Evolutionary conservation across 495 filamentous ascomycete genomes (phyloP), one percentile per base, ranked within the genome.

Genomic region (Terfezia boudieri): DNA sequence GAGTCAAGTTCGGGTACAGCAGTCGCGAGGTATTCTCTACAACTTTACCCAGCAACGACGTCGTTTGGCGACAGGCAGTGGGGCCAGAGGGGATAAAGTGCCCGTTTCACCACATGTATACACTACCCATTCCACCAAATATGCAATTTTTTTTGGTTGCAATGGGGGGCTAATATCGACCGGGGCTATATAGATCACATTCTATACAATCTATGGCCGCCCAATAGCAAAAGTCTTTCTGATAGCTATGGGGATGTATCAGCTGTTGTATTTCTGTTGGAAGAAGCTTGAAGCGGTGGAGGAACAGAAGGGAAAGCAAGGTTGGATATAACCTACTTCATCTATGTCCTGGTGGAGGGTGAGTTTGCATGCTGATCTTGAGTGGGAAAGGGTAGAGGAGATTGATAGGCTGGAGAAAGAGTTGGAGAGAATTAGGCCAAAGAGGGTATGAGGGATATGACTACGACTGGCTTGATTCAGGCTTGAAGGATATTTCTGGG

Each of bases 161-260:
- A 14, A 14, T 46, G 4, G 12, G 14, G 10, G 3, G 41, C 41
- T 14, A 46, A 46, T 5, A 14, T 4, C 8, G 17, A 20, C 20
- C 20, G 1, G n/a, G 14, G 4, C 17, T 6, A 32, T 38, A 49
- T 60, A 93, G 82, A 64, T 78, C 49, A 67, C 70, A 2, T 87
- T 89, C 65, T 98, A 90, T 70, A 80, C 76, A 58, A 74, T 75
- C 53, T 94, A 92, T 67, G 73, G 75, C 26, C 73, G 82, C 8
- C 88, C 90, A 11, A 75, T 96, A 55, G 74, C 74, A 38, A 96
- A 94, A 68, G 81, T 83, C 56, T 81, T 93, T 61, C 74, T 95
- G 9, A 79, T 86, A 52, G 84, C 86, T 12, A 71, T 94, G 22
- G 82, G 93, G 67, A 84, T 82, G 0, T 98, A 94, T 69, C 90